phyloP scores from a whole-genome alignment of 2,329 filamentous ascomycete species.

The Colletotrichum sp. region DNA sequence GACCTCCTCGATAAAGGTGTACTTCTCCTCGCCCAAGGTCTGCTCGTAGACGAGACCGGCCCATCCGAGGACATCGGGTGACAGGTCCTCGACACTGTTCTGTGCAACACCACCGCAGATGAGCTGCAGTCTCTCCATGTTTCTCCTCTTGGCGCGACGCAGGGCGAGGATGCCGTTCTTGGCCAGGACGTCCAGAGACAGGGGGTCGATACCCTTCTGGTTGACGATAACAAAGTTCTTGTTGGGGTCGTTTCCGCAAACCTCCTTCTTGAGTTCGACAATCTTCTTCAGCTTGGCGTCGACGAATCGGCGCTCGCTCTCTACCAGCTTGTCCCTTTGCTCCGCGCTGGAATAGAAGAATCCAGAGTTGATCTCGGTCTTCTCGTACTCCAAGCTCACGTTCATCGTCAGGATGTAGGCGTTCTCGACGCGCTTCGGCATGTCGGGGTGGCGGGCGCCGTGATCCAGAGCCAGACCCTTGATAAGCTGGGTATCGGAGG shows the following conservation, averaged over 20 bases:
- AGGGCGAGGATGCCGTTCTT: constrained; percentile 98
- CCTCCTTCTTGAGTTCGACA: constrained; percentile 96
- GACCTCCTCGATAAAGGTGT: constrained; percentile 97
- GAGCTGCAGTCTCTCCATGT: constrained; percentile 98
- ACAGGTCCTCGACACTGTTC: constrained; percentile 95
- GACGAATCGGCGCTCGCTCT: constrained; percentile 94
- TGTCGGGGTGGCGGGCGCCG: constrained; percentile 94
- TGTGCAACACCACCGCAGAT: constrained; percentile 90
- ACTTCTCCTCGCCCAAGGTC: constrained; percentile 97
- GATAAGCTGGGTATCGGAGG: constrained; percentile 95
- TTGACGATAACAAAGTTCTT: constrained; percentile 99
- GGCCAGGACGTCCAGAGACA: constrained; percentile 92
- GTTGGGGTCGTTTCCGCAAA: constrained; percentile 90
- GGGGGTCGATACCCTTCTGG: constrained; percentile 97
- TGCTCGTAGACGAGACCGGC: constrained; percentile 97
- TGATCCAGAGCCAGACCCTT: constrained; percentile 92
- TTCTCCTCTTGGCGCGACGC: constrained; percentile 92
- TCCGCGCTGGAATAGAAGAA: constrained; percentile 99
- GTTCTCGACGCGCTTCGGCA: constrained; percentile 96
- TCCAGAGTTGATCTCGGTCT: constrained; percentile 97
- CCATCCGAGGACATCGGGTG: constrained; percentile 90
- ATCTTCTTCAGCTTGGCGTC: constrained; percentile 98
- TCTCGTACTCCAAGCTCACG: constrained; percentile 97
- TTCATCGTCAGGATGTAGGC: constrained; percentile 95
- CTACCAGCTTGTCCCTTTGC: constrained; percentile 96